Evolutionary conservation across 2,329 filamentous ascomycete genomes (phyloP).

Genomic region (Fusarium lyarnte): DNA sequence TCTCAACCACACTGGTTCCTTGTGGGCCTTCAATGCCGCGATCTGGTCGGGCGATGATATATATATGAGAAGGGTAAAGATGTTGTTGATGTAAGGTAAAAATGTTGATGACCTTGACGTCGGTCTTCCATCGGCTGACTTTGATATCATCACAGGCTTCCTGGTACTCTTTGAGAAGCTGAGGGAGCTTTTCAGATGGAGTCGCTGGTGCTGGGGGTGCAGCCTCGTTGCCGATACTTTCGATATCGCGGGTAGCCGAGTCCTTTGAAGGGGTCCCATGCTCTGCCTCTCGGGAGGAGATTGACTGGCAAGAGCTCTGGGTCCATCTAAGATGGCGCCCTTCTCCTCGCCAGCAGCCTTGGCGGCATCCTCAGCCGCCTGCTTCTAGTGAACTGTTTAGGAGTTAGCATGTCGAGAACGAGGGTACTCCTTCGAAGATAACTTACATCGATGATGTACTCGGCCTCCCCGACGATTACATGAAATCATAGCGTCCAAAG

Average conservation of each 20-base stretch:
- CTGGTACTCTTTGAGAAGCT: slow-evolving; percentile 60
- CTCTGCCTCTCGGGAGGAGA: background rate
- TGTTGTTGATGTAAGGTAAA: background rate
- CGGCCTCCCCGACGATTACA: slow-evolving; percentile 80
- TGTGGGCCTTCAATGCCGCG: slow-evolving; percentile 68
- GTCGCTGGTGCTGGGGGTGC: too few species aligned
- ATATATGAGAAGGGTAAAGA: background rate
- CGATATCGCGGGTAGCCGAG: background rate
- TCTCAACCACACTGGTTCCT: too few species aligned
- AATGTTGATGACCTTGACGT: slow-evolving; percentile 50
- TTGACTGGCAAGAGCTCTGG: background rate
- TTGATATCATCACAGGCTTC: slow-evolving; percentile 62
- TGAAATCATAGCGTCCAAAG: slow-evolving; percentile 88
- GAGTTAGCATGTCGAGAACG: too few species aligned
- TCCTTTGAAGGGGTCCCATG: background rate
- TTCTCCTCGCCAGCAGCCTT: too few species aligned
- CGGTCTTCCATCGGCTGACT: slow-evolving; percentile 66
- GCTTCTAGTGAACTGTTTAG: too few species aligned
- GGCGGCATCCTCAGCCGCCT: too few species aligned
- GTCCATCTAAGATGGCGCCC: background rate
- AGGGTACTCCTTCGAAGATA: too few species aligned
- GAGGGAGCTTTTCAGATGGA: slow-evolving; percentile 53
- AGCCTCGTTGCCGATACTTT: too few species aligned
- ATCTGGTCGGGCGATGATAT: slow-evolving; percentile 72
- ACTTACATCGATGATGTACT: slow-evolving; percentile 75